phyloP scores from a whole-genome alignment of 352 stramenopile species.

The Peronospora destructor region DNA sequence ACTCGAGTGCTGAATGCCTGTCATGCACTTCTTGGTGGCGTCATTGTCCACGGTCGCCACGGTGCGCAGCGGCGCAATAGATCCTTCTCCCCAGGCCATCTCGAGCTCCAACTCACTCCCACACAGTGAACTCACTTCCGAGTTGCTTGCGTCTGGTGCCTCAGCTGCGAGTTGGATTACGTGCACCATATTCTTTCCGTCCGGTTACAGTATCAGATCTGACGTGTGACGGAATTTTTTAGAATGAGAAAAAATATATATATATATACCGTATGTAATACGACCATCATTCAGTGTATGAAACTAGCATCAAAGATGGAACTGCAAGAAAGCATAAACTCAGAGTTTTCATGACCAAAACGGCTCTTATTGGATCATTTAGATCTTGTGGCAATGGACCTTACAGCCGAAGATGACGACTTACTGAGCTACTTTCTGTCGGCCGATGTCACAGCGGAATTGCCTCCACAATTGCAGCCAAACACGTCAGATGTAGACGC shows the following conservation, averaged over 20 bases:
- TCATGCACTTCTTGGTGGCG: constrained; percentile 14
- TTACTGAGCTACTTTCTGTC: constrained; percentile 84
- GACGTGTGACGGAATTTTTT: no score
- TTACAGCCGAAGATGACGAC: constrained; percentile 82
- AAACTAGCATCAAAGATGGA: constrained; percentile 1
- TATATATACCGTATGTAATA: no score
- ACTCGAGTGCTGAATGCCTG: constrained; percentile 27
- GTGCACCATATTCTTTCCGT: constrained; percentile 19
- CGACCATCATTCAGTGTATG: constrained; percentile 12
- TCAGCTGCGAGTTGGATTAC: constrained; percentile 15
- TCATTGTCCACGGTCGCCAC: constrained; percentile 12
- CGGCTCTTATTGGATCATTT: no score
- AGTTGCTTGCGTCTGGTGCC: constrained; percentile 42
- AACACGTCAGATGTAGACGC: constrained; percentile 4
- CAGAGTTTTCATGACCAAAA: no score
- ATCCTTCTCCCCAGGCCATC: constrained; percentile 71
- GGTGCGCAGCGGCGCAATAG: constrained; percentile 57
- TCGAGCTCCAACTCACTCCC: constrained; percentile 69
- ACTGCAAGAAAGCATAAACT: not conserved
- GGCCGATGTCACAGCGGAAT: constrained; percentile 57
- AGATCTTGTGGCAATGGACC: constrained; percentile 39
- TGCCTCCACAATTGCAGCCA: constrained; percentile 32
- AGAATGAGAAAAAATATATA: constrained; percentile 5
- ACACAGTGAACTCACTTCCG: constrained; percentile 63
- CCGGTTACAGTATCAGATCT: no score